phyloP scores from a whole-genome alignment of 805 yeast species.

The Candida tallmaniae region DNA sequence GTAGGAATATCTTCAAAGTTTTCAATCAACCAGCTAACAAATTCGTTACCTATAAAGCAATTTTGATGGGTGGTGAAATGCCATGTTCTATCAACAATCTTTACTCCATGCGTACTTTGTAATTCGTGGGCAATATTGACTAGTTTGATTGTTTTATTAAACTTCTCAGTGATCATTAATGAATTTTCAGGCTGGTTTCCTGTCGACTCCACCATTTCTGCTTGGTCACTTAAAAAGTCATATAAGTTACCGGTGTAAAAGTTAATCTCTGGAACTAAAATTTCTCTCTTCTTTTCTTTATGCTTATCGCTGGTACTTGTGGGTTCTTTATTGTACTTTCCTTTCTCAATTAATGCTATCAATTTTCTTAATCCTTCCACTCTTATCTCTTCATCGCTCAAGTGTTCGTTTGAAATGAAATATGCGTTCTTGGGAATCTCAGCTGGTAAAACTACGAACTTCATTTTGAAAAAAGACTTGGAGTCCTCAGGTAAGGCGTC shows the following conservation, averaged over 20 bases:
- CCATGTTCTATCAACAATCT: conserved; percentile 80
- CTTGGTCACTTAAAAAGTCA: conserved; percentile 50
- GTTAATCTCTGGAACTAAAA: conserved; percentile 67
- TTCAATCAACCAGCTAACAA: conserved; percentile 81
- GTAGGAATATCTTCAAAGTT: conserved; percentile 75
- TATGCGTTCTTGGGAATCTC: conserved; percentile 56
- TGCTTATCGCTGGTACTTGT: conserved; percentile 14
- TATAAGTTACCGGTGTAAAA: conserved; percentile 86
- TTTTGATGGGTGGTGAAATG: conserved; percentile 75
- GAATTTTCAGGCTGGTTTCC: conserved; percentile 28
- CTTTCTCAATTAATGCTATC: conserved; percentile 57
- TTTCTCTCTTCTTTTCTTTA: conserved; percentile 21
- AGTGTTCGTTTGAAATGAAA: conserved; percentile 51
- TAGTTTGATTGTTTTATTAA: conserved; percentile 48
- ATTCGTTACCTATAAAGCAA: conserved; percentile 80
- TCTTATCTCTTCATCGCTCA: conserved; percentile 81
- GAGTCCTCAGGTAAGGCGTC: conserved; percentile 58
- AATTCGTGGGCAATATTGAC: conserved; percentile 57
- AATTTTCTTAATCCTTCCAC: conserved; percentile 83
- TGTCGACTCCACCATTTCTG: conserved; percentile 36
- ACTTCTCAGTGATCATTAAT: conserved; percentile 30
- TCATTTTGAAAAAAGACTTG: conserved; percentile 57
- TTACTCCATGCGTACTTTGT: conserved; percentile 62
- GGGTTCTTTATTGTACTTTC: conserved; percentile 35
- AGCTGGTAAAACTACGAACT: conserved; percentile 81